phyloP scores from a whole-genome alignment of 2,329 filamentous ascomycete species.

The Phaeophleospora eucalypticola region DNA sequence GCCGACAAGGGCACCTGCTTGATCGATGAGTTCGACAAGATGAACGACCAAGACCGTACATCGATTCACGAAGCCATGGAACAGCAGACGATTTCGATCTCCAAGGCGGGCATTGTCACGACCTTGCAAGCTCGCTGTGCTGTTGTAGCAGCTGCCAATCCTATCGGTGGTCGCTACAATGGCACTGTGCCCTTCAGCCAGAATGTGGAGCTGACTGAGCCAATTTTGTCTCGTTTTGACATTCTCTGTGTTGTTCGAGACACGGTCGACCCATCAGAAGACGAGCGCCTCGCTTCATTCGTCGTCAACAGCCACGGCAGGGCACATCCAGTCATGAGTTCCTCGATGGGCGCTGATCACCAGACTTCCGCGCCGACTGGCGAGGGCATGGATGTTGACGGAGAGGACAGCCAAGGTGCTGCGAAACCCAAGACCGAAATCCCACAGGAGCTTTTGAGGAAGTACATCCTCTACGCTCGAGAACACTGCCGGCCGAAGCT shows the following conservation, averaged over 20 bases:
- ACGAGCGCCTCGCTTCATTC: conserved; percentile 89
- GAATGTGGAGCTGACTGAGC: conserved; percentile 95
- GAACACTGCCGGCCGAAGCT: conserved; percentile 87
- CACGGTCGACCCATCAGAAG: conserved; percentile 85
- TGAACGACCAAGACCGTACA: conserved; percentile 98
- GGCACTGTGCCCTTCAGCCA: conserved; percentile 91
- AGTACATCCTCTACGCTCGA: conserved; percentile 94
- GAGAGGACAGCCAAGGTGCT: conserved; percentile 41
- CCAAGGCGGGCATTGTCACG: conserved; percentile 96
- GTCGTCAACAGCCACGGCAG: conserved; percentile 92
- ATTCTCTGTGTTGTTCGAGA: conserved; percentile 95
- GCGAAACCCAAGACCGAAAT: conserved; percentile 64
- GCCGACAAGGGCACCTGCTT: conserved; percentile 92
- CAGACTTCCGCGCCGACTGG: conserved; percentile 42
- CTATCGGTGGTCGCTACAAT: conserved; percentile 93
- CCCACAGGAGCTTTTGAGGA: conserved; percentile 82
- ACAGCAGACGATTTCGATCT: conserved; percentile 98
- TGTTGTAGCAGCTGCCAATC: conserved; percentile 94
- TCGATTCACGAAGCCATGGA: conserved; percentile 99
- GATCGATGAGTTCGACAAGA: conserved; percentile 99
- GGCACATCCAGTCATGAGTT: conserved; percentile 64
- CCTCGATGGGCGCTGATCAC: conserved; percentile 29
- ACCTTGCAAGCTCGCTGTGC: conserved; percentile 93
- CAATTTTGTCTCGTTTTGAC: conserved; percentile 96
- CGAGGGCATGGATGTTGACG: conserved; percentile 59